Evolutionary conservation across 1,284 basidiomycete genomes (phyloP), one percentile per base, ranked within the genome.

Genomic region (Papiliotrema laurentii): DNA sequence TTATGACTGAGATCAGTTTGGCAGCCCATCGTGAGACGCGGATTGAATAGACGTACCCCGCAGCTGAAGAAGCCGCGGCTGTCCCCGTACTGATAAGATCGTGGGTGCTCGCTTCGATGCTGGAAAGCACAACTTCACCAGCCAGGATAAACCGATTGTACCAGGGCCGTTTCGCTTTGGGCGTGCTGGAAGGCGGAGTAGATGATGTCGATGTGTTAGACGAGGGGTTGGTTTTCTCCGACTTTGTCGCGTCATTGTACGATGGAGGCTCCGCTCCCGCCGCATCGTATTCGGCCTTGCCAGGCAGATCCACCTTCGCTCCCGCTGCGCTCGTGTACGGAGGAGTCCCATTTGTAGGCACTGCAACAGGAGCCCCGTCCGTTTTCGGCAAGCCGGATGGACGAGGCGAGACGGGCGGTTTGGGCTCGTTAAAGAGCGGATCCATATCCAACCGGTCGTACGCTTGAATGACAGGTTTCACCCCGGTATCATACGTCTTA

Each of bases 41-140:
- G 40, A 39, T 45, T 42, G 34, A 19, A 64, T 72, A 28, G 56
- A 83, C 80, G 81, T 81, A 73, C 35, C 78, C 78, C 25, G 86
- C 78, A 30, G 82, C 80, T 13, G 77, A 76, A 0, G 81, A 78
- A 2, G 85, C 70, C 7, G 80, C 77, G 38, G 78, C 69, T 1
- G 81, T 80, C 1, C 83, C 79, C 2, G 75, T 76, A 47, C 82
- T 80, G 19, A 88, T 73, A 18, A 89, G 62, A 45, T 80, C 79
- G 44, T 79, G 75, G 18, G 82, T 75, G 0, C 83, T 83, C 43
- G 83, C 77, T 64, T 87, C 84, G 25, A 89, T 68, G 3, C 85
- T 83, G 5, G 84, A 82, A 9, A 87, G 74, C 37, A 90, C 80
- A 36, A 88, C 79, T 59, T 87, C 84, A 16, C 83, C 83, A 5